Percentiles rank a stretch among this genome's conserved stretches.
Conservation (phyloP, 768 basidiomycete genomes). For the Trametes punicea region DNA sequence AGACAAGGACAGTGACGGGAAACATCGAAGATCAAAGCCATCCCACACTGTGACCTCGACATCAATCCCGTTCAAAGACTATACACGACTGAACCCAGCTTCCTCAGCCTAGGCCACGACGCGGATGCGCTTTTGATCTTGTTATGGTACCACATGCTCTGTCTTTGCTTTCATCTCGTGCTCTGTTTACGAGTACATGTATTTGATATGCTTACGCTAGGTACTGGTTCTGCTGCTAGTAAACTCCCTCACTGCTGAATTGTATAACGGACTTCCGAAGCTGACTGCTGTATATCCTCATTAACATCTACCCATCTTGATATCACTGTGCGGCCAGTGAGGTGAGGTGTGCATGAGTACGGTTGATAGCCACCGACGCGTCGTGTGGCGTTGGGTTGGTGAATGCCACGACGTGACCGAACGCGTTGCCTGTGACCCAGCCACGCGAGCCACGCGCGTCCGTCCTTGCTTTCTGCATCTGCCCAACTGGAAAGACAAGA, state of each 20-base stretch:
- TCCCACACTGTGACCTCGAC: neutral
- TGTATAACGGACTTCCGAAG: too few relatives aligned
- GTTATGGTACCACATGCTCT: neutral
- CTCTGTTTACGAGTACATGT: neutral
- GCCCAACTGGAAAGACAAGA: neutral
- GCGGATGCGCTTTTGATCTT: neutral
- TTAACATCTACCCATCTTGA: too few relatives aligned
- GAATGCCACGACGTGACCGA: conserved; percentile 9
- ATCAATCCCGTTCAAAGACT: conserved; percentile 21
- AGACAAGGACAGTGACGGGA: conserved; percentile 4
- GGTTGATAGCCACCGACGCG: neutral
- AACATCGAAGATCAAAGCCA: neutral
- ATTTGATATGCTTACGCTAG: neutral
- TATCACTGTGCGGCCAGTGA: neutral
- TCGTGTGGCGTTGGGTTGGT: neutral
- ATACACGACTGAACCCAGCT: conserved; percentile 17
- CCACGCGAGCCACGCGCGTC: neutral
- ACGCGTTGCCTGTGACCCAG: conserved; percentile 13
- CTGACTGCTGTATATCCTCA: too few relatives aligned
- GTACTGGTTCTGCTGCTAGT: neutral
- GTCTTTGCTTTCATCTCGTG: neutral
- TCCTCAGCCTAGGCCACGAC: neutral
- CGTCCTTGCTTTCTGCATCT: neutral
- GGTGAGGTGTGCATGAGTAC: too few relatives aligned
- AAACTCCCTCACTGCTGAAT: neutral